Base-by-base conservation (phyloP, 768 basidiomycete genomes). In the Podaxis sp. region DNA sequence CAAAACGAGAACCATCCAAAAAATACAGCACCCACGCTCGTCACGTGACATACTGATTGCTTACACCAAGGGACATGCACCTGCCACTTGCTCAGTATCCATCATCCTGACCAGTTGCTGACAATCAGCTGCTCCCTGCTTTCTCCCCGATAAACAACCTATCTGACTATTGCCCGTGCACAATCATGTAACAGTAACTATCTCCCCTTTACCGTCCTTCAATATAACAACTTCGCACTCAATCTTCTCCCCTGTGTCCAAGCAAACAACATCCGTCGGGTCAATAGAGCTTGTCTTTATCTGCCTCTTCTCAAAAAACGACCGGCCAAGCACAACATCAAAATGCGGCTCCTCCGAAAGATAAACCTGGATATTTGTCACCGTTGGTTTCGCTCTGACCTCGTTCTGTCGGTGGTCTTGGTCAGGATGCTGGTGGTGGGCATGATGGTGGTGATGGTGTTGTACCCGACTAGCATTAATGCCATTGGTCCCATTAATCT, bases 311-410 rank as follows among this genome's bases (percentile, higher is more conserved):
- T 90, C 90, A 65, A 89, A 86, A 70, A 97, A 95, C 24, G 87
- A 87, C 26, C 96, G 82, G 1, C 96, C 96, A 5, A 99, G 83
- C 4, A 99, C 90, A 52, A 98, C 92, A 68, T 97, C 95, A 74
- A 99, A 99, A 70, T 98, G 95, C 0, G 90, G 88, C 72, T 97
- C 96, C 71, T 99, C 97, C 3, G 92, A 90, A 33, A 99, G 83
- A 74, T 92, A 95, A 8, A 98, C 95, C 0, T 84, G 70, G 24
- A 88, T 72, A 63, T 63, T 40, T 26, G 61, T 63, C 44, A 63
- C 61, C 7, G 78, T 71, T 11, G 77, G 74, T 68, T 80, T 82
- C 1, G 76, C 72, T 56, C 67, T 57, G 28, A 49, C 63, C 58
- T 67, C 61, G 54, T 61, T 39, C 51, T 63, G 59, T 54, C 65